Evolutionary conservation across 192 early-diverging fungal genomes (phyloP), one percentile per base, ranked within the genome.

Genomic region (Mortierella alpina): DNA sequence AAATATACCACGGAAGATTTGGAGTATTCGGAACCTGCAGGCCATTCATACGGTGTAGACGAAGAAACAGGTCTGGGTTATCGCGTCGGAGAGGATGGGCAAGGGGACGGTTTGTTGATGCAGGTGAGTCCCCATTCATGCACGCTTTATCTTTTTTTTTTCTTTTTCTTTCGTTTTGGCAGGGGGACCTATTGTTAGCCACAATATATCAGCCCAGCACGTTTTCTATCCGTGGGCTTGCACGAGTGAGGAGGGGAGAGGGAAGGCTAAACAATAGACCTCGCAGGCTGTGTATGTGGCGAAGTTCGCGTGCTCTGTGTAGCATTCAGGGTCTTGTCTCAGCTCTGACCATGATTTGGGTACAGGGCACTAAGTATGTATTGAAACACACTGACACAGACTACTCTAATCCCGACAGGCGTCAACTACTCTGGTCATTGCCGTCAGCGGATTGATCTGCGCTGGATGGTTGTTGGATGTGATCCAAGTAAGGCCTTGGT

Each of bases 381-480:
- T 60, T 23, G 31, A 12, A 18, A 50, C 53, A 59, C 51, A 18
- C 49, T 46, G 13, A 20, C 58, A 41, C 17, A 53, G 5, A 20
- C 12, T 31, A 6, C 31, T 60, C 45, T 18, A 22, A 14, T 58
- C 41, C 39, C 23, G 55, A 10, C 68, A 80, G 77, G 77, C 77
- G 55, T 80, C 70, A 59, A 80, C 69, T n/a, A 80, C 92, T 0
- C 73, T 95, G 9, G 76, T 94, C 31, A 84, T 95, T 41, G 90
- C 92, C 47, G 92, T 94, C 1, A 85, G 80, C 22, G 93, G 93
- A 10, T 87, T 92, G 3, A 86, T 94, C 31, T 75, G 89, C 46
- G 91, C 93, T 2, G 93, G 93, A 11, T 92, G 88, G 84, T 72
- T 94, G 47, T 71, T 95, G 49, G 92, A 93, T 54, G 63, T 75